Base-by-base conservation (phyloP, 1,139 yeast genomes). In the Saccharomyces hybrid region DNA sequence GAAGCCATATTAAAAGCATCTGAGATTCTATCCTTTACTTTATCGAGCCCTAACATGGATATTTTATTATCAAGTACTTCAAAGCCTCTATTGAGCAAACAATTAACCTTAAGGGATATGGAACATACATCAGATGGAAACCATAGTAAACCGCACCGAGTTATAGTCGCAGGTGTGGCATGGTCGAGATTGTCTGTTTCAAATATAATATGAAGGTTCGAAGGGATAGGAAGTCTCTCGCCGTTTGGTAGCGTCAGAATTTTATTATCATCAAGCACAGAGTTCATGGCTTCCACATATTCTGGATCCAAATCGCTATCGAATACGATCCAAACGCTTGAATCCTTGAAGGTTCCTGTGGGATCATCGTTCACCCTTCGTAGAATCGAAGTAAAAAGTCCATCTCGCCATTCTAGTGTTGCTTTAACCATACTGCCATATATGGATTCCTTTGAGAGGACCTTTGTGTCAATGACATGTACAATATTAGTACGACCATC, bases 261-360 rank as follows among this genome's bases (percentile, higher is more conserved):
- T 60, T 80, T 83, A 67, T 90, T 93, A 62, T 93, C 98, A 70
- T 93, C 99, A 32, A 93, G 75, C 9, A 90, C 95, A 73, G 96
- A 85, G 70, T 93, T 93, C 60, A 93, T 73, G 57, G 87, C 87
- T 64, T 93, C 99, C 1, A 90, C 90, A 96, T 97, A 93, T 52
- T 81, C 83, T 0, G 99, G 98, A 66, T 93, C 98, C 47, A 93
- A 81, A 62, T 89, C 97, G 48, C 98, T 96, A 70, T 91, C 97
- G 66, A 93, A 88, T 0, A 91, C 78, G 57, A 93, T 79, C 96
- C 96, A 90, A 20, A 83, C 78, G 1, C 78, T 71, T 9, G 52
- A n/a, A 56, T 79, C 82, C 3, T 71, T 63, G 23, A 70, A 67
- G 60, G 84, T 89, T 1, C 88, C 89, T 48, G 86, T 72, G 9